Base-by-base conservation (phyloP, 202 grass and related monocot genomes). In the Setaria italica region DNA sequence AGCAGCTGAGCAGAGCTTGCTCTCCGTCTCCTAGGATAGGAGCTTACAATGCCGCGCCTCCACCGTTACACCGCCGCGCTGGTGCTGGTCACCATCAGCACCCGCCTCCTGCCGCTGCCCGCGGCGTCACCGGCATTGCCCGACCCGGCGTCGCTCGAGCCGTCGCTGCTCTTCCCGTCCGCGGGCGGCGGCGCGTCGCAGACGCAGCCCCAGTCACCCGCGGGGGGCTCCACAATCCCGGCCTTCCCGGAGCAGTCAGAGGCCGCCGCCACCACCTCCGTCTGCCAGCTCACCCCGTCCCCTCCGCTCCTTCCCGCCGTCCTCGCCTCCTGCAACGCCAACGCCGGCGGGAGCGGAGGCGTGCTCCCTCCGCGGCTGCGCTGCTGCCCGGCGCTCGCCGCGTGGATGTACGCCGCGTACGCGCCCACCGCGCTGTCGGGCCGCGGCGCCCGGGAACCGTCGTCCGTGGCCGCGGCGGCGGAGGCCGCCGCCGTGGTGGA, bases 201-300 rank as follows among this genome's bases (percentile, higher is more conserved):
- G 35, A 46, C 74, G 19, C 76, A 79, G 67, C 50, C 79, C 33
- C 71, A 74, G 30, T 6, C 58, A 51, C 67, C 62, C 4, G 51
- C 69, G 11, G 11, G 9, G 1, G 15, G 43, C 0, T 82, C 89
- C 76, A 99, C 88, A 72, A 99, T 99, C 87, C 91, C 96, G 11
- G 96, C 96, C n/a, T 99, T 95, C 86, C 96, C 96, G 2, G 96
- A 99, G 79, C 96, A 99, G 78, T 99, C 96, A 6, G 87, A 93
- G 51, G 73, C 89, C 7, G 85, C 85, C 11, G 81, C 84, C 29
- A 9, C 76, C 6, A 85, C 93, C 3, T 93, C 83, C 29, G 81
- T 94, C 35, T 98, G 96, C 88, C 91, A 92, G 58, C 87, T 98
- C 69, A 66, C 86, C 19, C 91, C 91, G 0, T 85, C 91, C 10